phyloP scores from a whole-genome alignment of 495 filamentous ascomycete genomes.

The Trichoderma orchidacearum region DNA sequence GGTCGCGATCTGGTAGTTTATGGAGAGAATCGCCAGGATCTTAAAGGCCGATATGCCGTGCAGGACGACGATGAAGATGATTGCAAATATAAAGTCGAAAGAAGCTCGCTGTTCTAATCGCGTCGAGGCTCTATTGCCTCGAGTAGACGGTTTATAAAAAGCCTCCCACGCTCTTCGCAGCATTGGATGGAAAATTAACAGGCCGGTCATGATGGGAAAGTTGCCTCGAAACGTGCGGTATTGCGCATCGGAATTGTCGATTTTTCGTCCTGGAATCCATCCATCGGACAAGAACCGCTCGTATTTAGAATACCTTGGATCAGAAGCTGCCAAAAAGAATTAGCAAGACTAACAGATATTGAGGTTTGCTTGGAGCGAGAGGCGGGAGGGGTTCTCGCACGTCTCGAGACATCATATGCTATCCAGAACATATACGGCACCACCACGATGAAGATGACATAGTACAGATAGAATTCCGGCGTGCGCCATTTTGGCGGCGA shows the following conservation, averaged over 20 bases:
- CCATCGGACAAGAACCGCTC: conserved; percentile 57
- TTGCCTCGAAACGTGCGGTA: conserved; percentile 81
- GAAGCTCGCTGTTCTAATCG: conserved; percentile 61
- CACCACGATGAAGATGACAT: conserved; percentile 47
- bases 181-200: conserved; percentile 66
- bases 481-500: conserved; percentile 66
- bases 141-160: conserved; percentile 14
- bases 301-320: conserved; percentile 71
- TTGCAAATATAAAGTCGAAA: conserved; percentile 75
- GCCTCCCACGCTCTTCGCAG: conserved; percentile 57
- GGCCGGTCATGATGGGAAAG: conserved; percentile 59
- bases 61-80: conserved; percentile 61
- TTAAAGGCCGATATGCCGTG: conserved; percentile 82
- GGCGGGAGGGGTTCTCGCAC: conserved; percentile 27
- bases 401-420: conserved; percentile 72
- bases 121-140: conserved; percentile 14
- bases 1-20: conserved; percentile 72
- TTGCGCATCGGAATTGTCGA: conserved; percentile 84
- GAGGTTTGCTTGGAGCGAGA: background rate
- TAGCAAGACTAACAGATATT: background rate
- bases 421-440: conserved; percentile 88
- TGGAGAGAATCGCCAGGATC: conserved; percentile 60
- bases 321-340: conserved; percentile 43
- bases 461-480: conserved; percentile 76
- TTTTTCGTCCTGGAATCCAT: conserved; percentile 91